phyloP scores from a whole-genome alignment of 2,329 filamentous ascomycete species.

The Madurella mycetomatis region DNA sequence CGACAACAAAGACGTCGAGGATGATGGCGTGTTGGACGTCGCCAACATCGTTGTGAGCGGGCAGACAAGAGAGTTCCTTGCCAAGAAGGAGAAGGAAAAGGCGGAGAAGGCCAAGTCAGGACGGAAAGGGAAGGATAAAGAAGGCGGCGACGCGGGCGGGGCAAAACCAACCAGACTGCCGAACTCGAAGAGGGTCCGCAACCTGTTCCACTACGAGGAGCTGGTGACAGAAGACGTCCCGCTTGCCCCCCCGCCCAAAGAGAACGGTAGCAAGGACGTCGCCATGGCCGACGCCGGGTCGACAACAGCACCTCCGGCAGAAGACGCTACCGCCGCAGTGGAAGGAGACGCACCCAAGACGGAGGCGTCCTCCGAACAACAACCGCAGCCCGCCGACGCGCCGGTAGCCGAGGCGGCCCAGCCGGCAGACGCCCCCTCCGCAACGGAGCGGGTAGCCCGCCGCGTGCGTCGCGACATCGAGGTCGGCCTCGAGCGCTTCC shows the following conservation, averaged over 20 bases:
- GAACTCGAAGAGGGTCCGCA: conserved; percentile 66
- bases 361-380: conserved; percentile 7
- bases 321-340: neutral
- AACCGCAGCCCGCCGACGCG: conserved; percentile 5
- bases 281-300: conserved; percentile 21
- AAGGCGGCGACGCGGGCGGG: conserved; percentile 45
- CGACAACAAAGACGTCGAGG: conserved; percentile 41
- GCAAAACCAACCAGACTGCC: conserved; percentile 59
- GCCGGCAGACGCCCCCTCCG: conserved; percentile 2
- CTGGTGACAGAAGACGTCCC: conserved; percentile 51
- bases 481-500: conserved; percentile 71
- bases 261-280: conserved; percentile 22
- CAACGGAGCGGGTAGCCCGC: conserved; percentile 47
- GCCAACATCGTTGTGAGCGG: conserved; percentile 80
- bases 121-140: conserved; percentile 58
- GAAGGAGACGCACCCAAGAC: conserved; percentile 17
- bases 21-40: conserved; percentile 76
- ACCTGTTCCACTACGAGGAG: conserved; percentile 72
- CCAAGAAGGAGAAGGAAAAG: conserved; percentile 79
- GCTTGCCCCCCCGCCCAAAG: conserved; percentile 32
- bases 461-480: conserved; percentile 65
- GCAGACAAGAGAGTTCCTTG: conserved; percentile 76
- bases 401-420: neutral
- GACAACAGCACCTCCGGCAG: conserved; percentile 3
- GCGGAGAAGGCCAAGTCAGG: conserved; percentile 57